Percentiles rank a stretch among this genome's conserved stretches.
phyloP scores from a whole-genome alignment of 305 asterid genomes.

The Coffea humblotiana region DNA sequence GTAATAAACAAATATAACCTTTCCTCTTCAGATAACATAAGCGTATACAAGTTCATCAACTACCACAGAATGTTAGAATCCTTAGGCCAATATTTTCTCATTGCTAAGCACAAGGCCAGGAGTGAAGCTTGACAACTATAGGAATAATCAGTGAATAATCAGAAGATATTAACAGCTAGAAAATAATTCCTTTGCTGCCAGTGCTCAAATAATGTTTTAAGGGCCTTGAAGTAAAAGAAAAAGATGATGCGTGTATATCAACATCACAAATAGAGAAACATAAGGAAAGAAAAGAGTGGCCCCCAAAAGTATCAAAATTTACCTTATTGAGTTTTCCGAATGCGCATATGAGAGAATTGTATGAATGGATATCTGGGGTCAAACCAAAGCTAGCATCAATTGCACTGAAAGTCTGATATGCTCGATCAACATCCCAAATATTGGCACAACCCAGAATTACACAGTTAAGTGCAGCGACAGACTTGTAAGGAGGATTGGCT shows the following conservation, averaged over 20 bases:
- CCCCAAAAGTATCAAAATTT: slow-evolving; percentile 19
- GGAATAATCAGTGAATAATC: background rate
- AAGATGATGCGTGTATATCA: background rate
- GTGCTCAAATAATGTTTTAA: background rate
- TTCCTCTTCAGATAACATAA: background rate
- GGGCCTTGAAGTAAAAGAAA: background rate
- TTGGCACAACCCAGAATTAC: slow-evolving; percentile 86
- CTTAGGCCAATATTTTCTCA: background rate
- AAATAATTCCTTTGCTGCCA: background rate
- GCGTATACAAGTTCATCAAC: background rate
- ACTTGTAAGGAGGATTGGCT: slow-evolving; percentile 69
- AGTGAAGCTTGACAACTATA: background rate
- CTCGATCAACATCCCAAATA: slow-evolving; percentile 90
- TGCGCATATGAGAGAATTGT: slow-evolving; percentile 71
- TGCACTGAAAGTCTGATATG: slow-evolving; percentile 76
- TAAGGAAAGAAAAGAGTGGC: background rate
- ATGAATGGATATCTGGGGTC: slow-evolving; percentile 73
- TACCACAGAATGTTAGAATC: background rate
- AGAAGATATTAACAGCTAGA: no score
- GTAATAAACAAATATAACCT: background rate
- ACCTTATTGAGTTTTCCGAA: slow-evolving; percentile 79
- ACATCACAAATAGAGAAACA: background rate
- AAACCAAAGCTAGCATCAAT: slow-evolving; percentile 62
- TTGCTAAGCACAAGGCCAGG: background rate
- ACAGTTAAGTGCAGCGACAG: slow-evolving; percentile 82